Base-by-base conservation (phyloP, 75 land plant species). In the Picea sitchensis region DNA sequence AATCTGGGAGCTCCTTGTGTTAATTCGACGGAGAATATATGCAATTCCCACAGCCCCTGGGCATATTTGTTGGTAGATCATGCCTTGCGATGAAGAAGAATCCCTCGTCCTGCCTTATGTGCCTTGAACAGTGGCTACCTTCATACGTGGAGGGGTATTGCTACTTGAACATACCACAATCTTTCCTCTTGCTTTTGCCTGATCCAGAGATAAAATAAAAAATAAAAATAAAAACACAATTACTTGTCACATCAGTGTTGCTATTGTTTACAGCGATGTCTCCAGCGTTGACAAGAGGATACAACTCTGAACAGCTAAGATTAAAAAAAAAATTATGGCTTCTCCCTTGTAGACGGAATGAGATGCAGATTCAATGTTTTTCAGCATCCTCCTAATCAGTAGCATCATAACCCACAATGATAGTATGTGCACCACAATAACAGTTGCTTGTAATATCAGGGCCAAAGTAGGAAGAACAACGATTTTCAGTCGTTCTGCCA, bases 161-260 rank as follows among this genome's bases (percentile, higher is more conserved):
- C 79, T 79, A 4, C 69, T 59, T 18, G 82, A n/a, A 73, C 98
- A 95, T 5, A 90, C 81, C 14, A 95, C 81, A 51, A 95, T 91
- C 79, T 88, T 95, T 41, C 90, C 92, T 7, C 61, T 80, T n/a
- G 85, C 86, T 69, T 91, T 93, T 32, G 68, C 61, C 6, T 84
- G 63, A 67, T 95, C 92, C 65, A 95, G 62, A n/a, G 92, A 86
- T 76, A 26, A 26, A 26, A 26, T 26, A 26, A 26, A 26, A 26
- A 26, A 26, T 26, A 26, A 26, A 26, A 26, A 87, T 89, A 44
- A 90, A 86, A 76, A 69, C 79, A 59, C 98, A 95, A 65, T 81
- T 84, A 59, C 95, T 92, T 76, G 92, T 87, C 73, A 91, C 91
- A 17, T 83, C 77, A 72, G 71, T 13, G 64, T 88, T 85, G 21